Conservation (phyloP, 2,329 filamentous ascomycete genomes). For the Xylariaceae sp. region DNA sequence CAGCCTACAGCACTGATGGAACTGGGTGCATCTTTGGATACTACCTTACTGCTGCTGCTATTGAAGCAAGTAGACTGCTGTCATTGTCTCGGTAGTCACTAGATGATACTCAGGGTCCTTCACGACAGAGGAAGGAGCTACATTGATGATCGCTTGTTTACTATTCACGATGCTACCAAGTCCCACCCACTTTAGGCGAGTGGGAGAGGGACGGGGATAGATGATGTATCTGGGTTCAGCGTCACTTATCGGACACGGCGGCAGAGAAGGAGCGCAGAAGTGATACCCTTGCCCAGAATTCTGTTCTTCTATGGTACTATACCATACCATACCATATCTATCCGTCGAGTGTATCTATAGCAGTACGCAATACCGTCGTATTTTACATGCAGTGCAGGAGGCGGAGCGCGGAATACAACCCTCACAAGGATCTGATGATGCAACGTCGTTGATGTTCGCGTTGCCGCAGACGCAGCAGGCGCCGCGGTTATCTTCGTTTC, state of each 20-base stretch:
- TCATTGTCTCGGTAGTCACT: too few relatives aligned
- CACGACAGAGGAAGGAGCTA: slow-evolving; percentile 18
- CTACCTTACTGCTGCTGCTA: too few relatives aligned
- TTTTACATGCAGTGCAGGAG: slow-evolving; percentile 25
- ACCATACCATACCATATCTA: not conserved
- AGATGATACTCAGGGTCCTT: slow-evolving; percentile 19
- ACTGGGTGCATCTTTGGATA: too few relatives aligned
- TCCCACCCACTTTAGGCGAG: slow-evolving; percentile 13
- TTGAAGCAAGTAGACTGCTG: too few relatives aligned
- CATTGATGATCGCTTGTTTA: slow-evolving; percentile 11
- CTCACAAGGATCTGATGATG: slow-evolving; percentile 19
- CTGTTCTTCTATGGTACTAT: not conserved
- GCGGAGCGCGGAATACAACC: slow-evolving; percentile 26
- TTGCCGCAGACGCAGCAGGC: slow-evolving; percentile 17
- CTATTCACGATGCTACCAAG: slow-evolving; percentile 20
- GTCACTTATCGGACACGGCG: slow-evolving; percentile 18
- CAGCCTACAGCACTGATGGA: slow-evolving; percentile 1
- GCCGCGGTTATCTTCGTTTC: slow-evolving; percentile 18
- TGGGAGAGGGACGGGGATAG: slow-evolving; percentile 1
- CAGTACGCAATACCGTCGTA: slow-evolving; percentile 26
- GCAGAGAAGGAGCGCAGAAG: slow-evolving; percentile 22
- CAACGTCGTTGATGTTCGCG: slow-evolving; percentile 16
- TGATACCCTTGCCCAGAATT: slow-evolving; percentile 5
- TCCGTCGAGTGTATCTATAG: too few relatives aligned
- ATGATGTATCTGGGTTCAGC: slow-evolving; percentile 14